Conservation (phyloP, 257 asterid species). For the Coffea eugenioides region DNA sequence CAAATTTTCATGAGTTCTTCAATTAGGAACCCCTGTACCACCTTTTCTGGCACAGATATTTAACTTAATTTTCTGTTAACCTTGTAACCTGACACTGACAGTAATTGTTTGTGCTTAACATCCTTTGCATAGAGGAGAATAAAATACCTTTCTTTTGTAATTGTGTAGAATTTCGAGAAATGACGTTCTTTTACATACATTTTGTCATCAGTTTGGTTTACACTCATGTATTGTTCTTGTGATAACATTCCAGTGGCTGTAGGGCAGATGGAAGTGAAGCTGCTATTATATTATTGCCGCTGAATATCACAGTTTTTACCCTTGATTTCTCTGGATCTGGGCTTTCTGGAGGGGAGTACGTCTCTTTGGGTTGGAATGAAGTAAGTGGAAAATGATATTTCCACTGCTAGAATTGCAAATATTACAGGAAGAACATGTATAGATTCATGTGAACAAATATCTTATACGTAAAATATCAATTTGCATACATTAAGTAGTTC, state of each 20-base stretch:
- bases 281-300: conserved; percentile 86
- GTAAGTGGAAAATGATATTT: conserved; percentile 41
- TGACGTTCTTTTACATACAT: not conserved
- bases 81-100: not conserved
- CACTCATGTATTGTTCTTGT: conserved; percentile 21
- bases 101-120: not conserved
- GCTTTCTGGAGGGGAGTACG: conserved; percentile 93
- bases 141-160: not conserved
- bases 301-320: conserved; percentile 77
- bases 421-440: not conserved
- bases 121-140: not conserved
- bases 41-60: not conserved
- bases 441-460: not conserved
- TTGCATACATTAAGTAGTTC: not conserved
- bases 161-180: not conserved
- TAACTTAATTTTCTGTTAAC: not conserved
- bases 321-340: conserved; percentile 98
- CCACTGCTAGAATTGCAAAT: not conserved
- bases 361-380: conserved; percentile 92
- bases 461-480: not conserved
- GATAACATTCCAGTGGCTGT: conserved; percentile 68
- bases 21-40: not conserved
- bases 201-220: conserved; percentile 5
- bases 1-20: not conserved
- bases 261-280: conserved; percentile 99